These are phyloP conservation scores for Plenodomus lindquistii DNA, from an alignment of 2,329 filamentous ascomycete genomes.

Conservation along the genomic window DNA sequence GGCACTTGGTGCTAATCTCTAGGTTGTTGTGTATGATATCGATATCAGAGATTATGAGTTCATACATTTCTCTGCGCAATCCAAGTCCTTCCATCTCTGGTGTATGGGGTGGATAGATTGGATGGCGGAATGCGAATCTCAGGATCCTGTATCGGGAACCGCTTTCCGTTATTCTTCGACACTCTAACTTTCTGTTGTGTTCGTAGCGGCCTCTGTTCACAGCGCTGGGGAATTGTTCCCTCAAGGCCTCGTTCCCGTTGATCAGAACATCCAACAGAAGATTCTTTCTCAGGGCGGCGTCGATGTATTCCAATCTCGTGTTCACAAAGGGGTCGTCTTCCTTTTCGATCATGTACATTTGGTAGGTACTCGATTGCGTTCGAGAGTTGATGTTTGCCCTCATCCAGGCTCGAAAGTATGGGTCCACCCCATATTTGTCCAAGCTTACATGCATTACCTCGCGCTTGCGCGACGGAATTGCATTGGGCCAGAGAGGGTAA, in stretches of 20 bases:
- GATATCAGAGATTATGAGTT: conserved; percentile 18
- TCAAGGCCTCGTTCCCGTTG: conserved; percentile 9
- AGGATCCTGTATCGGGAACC: conserved; percentile 24
- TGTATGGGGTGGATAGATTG: conserved; percentile 28
- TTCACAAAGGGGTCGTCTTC: conserved; percentile 30
- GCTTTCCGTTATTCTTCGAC: conserved; percentile 25
- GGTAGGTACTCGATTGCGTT: conserved; percentile 24
- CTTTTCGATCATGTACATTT: conserved; percentile 29
- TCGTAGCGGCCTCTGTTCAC: conserved; percentile 27
- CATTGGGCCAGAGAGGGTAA: conserved; percentile 28
- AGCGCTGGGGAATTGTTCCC: conserved; percentile 11
- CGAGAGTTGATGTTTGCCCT: conserved; percentile 27
- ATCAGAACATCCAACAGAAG: conserved; percentile 7
- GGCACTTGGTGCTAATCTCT: conserved; percentile 1
- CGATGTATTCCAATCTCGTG: conserved; percentile 22
- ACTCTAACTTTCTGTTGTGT: conserved; percentile 30
- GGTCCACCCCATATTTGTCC: conserved; percentile 28
- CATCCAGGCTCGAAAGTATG: conserved; percentile 31
- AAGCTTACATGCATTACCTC: conserved; percentile 18
- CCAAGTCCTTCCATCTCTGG: conserved; percentile 30
- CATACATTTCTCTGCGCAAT: conserved; percentile 17
- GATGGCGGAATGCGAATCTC: conserved; percentile 25
- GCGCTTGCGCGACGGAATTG: conserved; percentile 26
- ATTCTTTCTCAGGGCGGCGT: conserved; percentile 4
- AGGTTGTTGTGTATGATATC: conserved; percentile 15